A percentile compares a stretch with the other conserved stretches of the same genome.
Conservation (phyloP, 1,284 basidiomycete genomes). For the Lentinus polychrous region DNA sequence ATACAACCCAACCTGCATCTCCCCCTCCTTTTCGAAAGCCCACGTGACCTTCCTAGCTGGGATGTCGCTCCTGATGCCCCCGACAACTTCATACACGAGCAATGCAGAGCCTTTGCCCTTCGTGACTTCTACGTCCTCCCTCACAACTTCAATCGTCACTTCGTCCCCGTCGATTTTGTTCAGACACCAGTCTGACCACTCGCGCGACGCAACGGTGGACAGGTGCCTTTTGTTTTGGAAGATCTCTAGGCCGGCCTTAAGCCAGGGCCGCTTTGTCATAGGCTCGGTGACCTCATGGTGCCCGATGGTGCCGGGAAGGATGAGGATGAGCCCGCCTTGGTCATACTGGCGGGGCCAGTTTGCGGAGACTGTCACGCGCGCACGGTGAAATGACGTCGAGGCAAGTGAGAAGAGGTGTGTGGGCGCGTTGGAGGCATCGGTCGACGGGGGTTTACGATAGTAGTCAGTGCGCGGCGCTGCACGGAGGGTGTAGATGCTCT, state of each 20-base stretch:
- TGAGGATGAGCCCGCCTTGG: constrained; percentile 7
- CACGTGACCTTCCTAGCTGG: constrained; percentile 5
- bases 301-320: constrained; percentile 1
- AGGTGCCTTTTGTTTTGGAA: constrained; percentile 2
- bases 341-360: constrained; percentile 5
- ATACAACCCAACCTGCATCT: constrained; percentile 5
- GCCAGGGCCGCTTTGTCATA: constrained; percentile 1
- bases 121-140: background rate
- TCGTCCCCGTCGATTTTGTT: background rate
- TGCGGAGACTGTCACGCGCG: constrained; percentile 5
- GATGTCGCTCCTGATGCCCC: constrained; percentile 1
- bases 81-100: constrained; percentile 5
- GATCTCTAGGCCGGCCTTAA: constrained; percentile 8
- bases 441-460: constrained; percentile 6
- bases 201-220: constrained; percentile 3
- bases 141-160: constrained; percentile 4
- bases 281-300: too few species aligned
- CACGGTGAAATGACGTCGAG: background rate
- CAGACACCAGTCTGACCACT: constrained; percentile 9
- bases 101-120: constrained; percentile 1
- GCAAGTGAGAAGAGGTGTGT: background rate
- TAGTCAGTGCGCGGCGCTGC: constrained; percentile 5
- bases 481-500: too few species aligned
- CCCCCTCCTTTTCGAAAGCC: constrained; percentile 6
- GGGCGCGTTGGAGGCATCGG: constrained; percentile 5